These are phyloP conservation scores for Suillus alpinus DNA, from an alignment of 768 basidiomycete genomes.

Conservation along the genomic window DNA sequence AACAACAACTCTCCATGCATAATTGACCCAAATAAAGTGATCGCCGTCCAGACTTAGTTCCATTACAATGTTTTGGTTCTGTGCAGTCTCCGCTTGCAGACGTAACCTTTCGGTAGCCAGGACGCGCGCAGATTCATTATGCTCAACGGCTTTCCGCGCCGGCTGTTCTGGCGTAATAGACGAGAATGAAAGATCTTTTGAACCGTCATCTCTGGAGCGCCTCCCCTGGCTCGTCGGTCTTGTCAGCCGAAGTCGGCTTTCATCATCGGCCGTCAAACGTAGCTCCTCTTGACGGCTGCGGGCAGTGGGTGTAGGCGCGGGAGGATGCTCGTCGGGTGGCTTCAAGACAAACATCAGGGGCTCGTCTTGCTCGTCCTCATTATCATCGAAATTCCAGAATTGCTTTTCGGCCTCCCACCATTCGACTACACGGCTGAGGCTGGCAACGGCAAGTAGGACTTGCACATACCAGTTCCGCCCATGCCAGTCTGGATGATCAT, in stretches of 20 bases:
- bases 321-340: conserved; percentile 62
- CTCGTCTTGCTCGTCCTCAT: conserved; percentile 86
- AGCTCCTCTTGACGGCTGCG: conserved; percentile 33
- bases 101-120: conserved; percentile 85
- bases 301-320: conserved; percentile 38
- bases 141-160: conserved; percentile 48
- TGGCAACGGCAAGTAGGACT: conserved; percentile 91
- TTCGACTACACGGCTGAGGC: conserved; percentile 93
- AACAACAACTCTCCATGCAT: conserved; percentile 90
- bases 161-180: conserved; percentile 35
- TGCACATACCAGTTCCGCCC: conserved; percentile 98
- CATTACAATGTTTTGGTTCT: conserved; percentile 94
- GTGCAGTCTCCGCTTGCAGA: conserved; percentile 89
- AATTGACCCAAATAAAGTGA: conserved; percentile 93
- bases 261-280: conserved; percentile 34
- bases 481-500: conserved; percentile 97
- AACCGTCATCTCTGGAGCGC: conserved; percentile 56
- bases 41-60: conserved; percentile 94
- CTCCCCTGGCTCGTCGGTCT: conserved; percentile 50
- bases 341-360: conserved; percentile 93
- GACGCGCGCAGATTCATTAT: conserved; percentile 75
- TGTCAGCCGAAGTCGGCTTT: conserved; percentile 43
- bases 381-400: conserved; percentile 98
- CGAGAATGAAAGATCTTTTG: conserved; percentile 44
- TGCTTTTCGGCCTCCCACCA: conserved; percentile 99